A percentile compares a stretch with the other conserved stretches of the same genome.
These are phyloP conservation scores for Zarea fungicola DNA, from an alignment of 2,329 filamentous ascomycete genomes.

Conservation along the genomic window DNA sequence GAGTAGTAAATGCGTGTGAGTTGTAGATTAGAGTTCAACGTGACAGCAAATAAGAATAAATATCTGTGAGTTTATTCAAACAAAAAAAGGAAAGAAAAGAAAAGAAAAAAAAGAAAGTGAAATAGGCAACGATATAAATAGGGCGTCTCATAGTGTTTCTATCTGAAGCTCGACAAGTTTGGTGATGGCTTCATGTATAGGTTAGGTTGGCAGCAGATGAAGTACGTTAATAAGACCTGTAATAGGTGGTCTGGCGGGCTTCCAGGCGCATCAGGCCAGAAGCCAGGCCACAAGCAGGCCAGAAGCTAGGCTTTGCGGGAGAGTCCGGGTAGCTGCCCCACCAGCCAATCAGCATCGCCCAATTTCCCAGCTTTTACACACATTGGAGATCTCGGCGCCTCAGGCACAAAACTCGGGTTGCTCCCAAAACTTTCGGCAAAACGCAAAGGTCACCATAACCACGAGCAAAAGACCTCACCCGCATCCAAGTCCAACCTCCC, in stretches of 20 bases:
- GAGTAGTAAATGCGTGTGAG: too few relatives aligned
- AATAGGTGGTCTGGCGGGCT: not conserved
- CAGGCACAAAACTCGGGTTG: slow-evolving; percentile 30
- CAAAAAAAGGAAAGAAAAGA: too few relatives aligned
- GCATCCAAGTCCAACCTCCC: slow-evolving; percentile 21
- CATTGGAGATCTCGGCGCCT: slow-evolving; percentile 30
- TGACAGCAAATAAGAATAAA: too few relatives aligned
- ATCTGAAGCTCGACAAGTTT: too few relatives aligned
- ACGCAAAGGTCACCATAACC: slow-evolving; percentile 29
- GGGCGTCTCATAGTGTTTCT: too few relatives aligned
- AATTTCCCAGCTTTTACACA: slow-evolving; percentile 41
- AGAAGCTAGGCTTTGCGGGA: slow-evolving; percentile 24
- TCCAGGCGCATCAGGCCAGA: not conserved
- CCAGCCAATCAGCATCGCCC: slow-evolving; percentile 38
- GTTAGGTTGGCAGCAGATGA: not conserved
- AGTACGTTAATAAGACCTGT: too few relatives aligned
- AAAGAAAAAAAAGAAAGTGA: too few relatives aligned
- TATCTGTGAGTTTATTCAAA: too few relatives aligned
- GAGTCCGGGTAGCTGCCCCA: slow-evolving; percentile 25
- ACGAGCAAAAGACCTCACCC: slow-evolving; percentile 46
- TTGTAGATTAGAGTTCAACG: too few relatives aligned
- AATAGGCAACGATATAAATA: too few relatives aligned
- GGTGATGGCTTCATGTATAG: too few relatives aligned
- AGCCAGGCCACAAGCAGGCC: too few relatives aligned
- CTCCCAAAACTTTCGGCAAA: slow-evolving; percentile 38